These are phyloP conservation scores for Hordeum marinum DNA, from an alignment of 176 grass and related monocot species.

Conservation along the genomic window DNA sequence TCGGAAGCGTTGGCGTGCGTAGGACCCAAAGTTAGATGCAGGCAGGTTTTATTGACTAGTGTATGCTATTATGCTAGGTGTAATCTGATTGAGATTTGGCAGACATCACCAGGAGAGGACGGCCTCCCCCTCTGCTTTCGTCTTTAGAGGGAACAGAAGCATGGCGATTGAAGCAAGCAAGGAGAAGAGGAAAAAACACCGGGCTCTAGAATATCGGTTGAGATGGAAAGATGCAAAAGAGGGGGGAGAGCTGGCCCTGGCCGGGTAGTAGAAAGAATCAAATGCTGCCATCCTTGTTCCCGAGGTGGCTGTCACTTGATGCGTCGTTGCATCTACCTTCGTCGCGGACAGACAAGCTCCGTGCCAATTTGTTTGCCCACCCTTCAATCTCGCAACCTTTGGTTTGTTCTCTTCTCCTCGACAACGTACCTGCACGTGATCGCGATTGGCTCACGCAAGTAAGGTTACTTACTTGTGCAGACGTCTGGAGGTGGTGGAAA, in stretches of 20 bases:
- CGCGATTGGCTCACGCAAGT: neutral
- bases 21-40: conserved; percentile 47
- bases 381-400: neutral
- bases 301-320: conserved; percentile 38
- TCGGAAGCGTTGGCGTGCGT: conserved; percentile 31
- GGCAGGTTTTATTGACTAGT: conserved; percentile 34
- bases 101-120: conserved; percentile 21
- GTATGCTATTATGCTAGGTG: neutral
- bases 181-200: neutral
- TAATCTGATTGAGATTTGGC: conserved; percentile 34
- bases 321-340: conserved; percentile 37
- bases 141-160: neutral
- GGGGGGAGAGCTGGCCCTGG: neutral
- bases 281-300: conserved; percentile 51
- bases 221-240: conserved; percentile 44
- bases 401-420: neutral
- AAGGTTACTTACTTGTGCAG: conserved; percentile 33
- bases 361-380: neutral
- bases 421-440: conserved; percentile 31
- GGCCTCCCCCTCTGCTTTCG: neutral
- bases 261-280: conserved; percentile 34
- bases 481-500: neutral
- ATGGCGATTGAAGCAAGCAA: conserved; percentile 46
- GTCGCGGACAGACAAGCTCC: neutral
- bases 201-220: conserved; percentile 16